Base-by-base conservation (phyloP, 345 rosid species). In the Nasturtium officinale region DNA sequence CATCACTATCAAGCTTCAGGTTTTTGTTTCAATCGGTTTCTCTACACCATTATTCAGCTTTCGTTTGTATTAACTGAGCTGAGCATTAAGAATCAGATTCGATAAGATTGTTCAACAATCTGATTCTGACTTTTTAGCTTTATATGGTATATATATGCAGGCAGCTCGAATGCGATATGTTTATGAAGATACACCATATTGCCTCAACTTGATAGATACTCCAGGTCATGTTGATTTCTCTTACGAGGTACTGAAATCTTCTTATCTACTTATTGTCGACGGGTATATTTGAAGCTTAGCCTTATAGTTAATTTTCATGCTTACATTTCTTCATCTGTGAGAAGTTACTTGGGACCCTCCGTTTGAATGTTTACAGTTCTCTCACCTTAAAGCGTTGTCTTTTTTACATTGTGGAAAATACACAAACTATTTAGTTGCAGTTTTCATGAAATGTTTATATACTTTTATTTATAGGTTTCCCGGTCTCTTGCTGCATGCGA, bases 401-500 rank as follows among this genome's bases (percentile, higher is more conserved):
- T n/a, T 47, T 50, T 62, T 45, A 15, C 33, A 13, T 26, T 54
- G 0, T 15, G 64, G n/a, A n/a, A 62, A 15, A 37, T 28, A 35
- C 23, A 26, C 53, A 13, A 28, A 54, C 58, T 28, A 10, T 32
- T 7, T 46, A 23, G 52, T 46, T 48, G 21, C 38, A 51, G 53
- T 15, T 69, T 55, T 69, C 15, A 35, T 57, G 42, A 37, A 25
- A 16, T 54, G 42, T 23, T 61, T 0, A 13, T 54, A 42, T 25
- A 11, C 9, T 59, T 65, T 21, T 56, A 20, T 57, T 20, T 25
- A 33, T 72, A 93, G 98, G 99, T 95, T 69, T 95, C 99, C 33
- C 90, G 99, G 74, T 95, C 99, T 50, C 97, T 95, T 81, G 99
- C 99, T 67, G 99, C 97, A 16, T 95, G 99, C 54, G 99, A 95